A percentile compares a stretch with the other conserved stretches of the same genome.
phyloP scores from a whole-genome alignment of 768 basidiomycete genomes.

The Boletus patriciae region DNA sequence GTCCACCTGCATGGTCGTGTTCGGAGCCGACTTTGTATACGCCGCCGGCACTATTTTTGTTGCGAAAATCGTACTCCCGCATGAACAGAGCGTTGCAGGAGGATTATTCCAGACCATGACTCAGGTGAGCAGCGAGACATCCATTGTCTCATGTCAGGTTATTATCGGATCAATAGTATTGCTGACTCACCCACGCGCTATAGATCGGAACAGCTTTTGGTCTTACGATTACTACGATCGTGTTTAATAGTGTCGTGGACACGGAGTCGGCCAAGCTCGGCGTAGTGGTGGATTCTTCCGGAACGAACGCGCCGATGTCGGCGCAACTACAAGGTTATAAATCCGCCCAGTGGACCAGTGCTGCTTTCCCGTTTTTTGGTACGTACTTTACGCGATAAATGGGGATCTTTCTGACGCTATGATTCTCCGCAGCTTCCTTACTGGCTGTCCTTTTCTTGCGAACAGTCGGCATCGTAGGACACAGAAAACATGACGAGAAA shows the following conservation, averaged over 20 bases:
- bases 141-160: neutral
- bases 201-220: conserved; percentile 71
- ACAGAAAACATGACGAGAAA: neutral
- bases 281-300: conserved; percentile 30
- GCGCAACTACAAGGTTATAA: conserved; percentile 55
- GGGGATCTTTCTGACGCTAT: neutral
- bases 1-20: conserved; percentile 58
- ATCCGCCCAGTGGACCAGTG: conserved; percentile 63
- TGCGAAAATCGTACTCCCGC: conserved; percentile 60
- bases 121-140: conserved; percentile 43
- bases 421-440: conserved; percentile 24
- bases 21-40: conserved; percentile 80
- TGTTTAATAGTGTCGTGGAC: conserved; percentile 55
- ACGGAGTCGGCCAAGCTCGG: conserved; percentile 34
- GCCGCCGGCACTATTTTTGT: conserved; percentile 73
- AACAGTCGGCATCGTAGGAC: conserved; percentile 43
- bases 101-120: conserved; percentile 80
- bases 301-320: conserved; percentile 30
- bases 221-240: conserved; percentile 69
- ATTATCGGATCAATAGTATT: neutral
- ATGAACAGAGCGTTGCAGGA: conserved; percentile 76
- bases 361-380: conserved; percentile 64
- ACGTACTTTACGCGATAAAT: neutral
- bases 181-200: neutral
- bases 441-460: conserved; percentile 40